These are phyloP conservation scores for Globisporangium heterothallicum DNA, from an alignment of 352 stramenopile species.

Conservation along the genomic window DNA sequence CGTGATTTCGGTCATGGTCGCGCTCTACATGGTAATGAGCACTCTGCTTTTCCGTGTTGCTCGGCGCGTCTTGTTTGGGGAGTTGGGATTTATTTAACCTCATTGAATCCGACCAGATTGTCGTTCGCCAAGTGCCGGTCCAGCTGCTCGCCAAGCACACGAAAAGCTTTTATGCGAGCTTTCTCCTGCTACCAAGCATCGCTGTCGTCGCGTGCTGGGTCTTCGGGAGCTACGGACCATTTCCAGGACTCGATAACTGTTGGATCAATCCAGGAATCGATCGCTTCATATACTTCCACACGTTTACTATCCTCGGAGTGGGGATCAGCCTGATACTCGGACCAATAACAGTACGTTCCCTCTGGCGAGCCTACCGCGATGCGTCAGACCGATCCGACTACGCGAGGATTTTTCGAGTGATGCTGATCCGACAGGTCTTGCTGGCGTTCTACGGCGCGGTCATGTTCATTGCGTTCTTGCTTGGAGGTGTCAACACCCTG, in stretches of 20 bases:
- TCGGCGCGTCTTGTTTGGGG: constrained; percentile 1
- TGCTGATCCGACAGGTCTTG: constrained; percentile 23
- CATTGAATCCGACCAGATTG: constrained; percentile 13
- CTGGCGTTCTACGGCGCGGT: constrained; percentile 20
- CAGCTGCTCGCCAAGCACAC: constrained; percentile 15
- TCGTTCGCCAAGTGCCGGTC: constrained; percentile 22
- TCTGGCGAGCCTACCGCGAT: constrained; percentile 21
- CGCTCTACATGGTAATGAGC: constrained; percentile 15
- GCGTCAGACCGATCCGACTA: constrained; percentile 7
- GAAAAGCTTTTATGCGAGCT: constrained; percentile 16
- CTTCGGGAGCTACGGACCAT: constrained; percentile 24
- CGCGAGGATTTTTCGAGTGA: constrained; percentile 16
- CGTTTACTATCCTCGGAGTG: constrained; percentile 24
- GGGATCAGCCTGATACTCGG: constrained; percentile 16
- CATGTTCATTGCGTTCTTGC: constrained; percentile 18
- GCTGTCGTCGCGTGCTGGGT: constrained; percentile 19
- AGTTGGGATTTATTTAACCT: too few relatives aligned
- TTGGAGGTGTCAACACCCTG: constrained; percentile 22
- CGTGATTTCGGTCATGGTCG: constrained; percentile 16
- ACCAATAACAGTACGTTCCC: constrained; percentile 11
- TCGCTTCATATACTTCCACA: constrained; percentile 29
- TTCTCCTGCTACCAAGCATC: constrained; percentile 16
- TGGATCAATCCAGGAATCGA: constrained; percentile 26
- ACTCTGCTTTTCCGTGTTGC: too few relatives aligned
- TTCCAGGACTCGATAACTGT: constrained; percentile 28